Base-by-base conservation (phyloP, 306 rosid genomes). In the Cucurbita argyrosperma region DNA sequence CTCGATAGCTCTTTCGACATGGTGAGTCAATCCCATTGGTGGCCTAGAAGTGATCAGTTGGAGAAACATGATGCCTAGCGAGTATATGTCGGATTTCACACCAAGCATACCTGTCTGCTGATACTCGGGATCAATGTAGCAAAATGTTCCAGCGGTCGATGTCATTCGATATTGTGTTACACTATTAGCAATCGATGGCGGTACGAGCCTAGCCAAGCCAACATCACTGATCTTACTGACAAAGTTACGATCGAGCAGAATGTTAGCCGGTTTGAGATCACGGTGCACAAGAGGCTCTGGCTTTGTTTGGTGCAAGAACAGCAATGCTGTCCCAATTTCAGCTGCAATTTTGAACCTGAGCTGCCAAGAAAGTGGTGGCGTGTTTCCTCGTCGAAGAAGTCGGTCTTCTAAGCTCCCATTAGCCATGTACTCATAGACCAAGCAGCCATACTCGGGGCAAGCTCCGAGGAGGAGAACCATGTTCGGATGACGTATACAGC, bases 401-500 rank as follows among this genome's bases (percentile, higher is more conserved):
- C 97, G 65, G 63, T 93, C 96, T 10, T 93, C 97, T 60, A 93
- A 85, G 85, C 97, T 93, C 72, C 98, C 98, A 30, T 86, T 88
- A 8, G 89, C 88, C 97, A 93, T 89, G 88, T 73, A 86, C 87
- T 93, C 98, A 1, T 93, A 93, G 10, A 90, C 98, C 30, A 93
- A 82, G 79, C 98, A 93, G 1, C 98, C 98, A 5, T 90, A 90
- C 72, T 93, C 98, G 1, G 98, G 98, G 76, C 98, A 93, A 54
- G 98, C 98, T 72, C 98, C 98, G 3, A 93, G 84, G 52, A 93
- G 98, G 51, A 93, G 97, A 67, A 93, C 98, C 97, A 93, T 93
- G 91, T 93, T 87, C 8, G 98, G 98, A 84, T 93, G 98, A 57
- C 98, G 79, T 76, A 93, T 93, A 80, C 90, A 85, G 84, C 97